Percentiles rank a stretch among this genome's conserved stretches.
phyloP scores from a whole-genome alignment of 805 yeast species.

The Teunomyces gatunensis region DNA sequence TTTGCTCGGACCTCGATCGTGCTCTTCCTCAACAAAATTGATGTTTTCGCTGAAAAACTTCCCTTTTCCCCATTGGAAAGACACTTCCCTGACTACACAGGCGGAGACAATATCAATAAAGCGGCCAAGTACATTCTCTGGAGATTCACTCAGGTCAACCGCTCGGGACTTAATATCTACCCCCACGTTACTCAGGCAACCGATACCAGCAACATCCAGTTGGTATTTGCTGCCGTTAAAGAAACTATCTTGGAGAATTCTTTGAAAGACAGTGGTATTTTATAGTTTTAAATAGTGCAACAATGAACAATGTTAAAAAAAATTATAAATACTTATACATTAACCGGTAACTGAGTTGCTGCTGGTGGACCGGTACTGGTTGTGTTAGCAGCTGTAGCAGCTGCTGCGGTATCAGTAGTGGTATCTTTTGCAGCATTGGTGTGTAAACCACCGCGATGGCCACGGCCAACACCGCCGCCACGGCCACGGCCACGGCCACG shows the following conservation, averaged over 20 bases:
- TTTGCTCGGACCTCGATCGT: constrained; percentile 84
- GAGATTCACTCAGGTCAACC: constrained; percentile 82
- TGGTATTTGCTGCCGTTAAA: constrained; percentile 81
- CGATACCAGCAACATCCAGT: constrained; percentile 81
- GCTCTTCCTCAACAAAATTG: constrained; percentile 84
- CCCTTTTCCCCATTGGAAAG: constrained; percentile 77
- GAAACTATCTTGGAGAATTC: constrained; percentile 77
- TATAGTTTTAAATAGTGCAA: constrained; percentile 25
- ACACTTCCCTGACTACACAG: constrained; percentile 86
- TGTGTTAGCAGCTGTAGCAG: background rate
- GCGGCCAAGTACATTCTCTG: constrained; percentile 90
- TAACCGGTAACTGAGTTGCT: background rate
- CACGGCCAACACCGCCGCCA: background rate
- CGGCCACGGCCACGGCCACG: constrained; percentile 7
- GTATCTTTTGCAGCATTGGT: background rate
- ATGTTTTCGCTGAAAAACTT: constrained; percentile 81
- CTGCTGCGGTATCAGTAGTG: background rate
- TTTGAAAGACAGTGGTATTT: constrained; percentile 71
- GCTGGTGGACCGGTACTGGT: background rate
- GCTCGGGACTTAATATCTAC: constrained; percentile 76
- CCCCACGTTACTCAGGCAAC: constrained; percentile 96
- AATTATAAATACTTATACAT: constrained; percentile 6
- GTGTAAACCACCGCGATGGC: background rate
- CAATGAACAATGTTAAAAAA: background rate
- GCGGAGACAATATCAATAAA: constrained; percentile 84